These are phyloP conservation scores for Colletotrichum tropicicola DNA, from an alignment of 2,329 filamentous ascomycete species.

Conservation along the genomic window DNA sequence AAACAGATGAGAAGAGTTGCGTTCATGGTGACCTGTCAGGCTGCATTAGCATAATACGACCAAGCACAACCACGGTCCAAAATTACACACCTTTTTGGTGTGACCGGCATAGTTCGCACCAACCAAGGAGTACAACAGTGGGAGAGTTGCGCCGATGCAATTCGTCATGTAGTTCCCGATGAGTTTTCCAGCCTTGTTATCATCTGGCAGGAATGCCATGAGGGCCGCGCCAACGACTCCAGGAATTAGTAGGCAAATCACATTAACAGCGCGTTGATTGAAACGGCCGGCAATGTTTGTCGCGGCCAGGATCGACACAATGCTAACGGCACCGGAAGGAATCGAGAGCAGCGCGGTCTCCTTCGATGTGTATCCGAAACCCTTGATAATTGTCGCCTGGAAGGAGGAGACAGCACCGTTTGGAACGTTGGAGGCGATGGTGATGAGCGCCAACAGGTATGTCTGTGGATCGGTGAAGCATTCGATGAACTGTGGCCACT, in stretches of 20 bases:
- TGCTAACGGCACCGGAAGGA: conserved; percentile 71
- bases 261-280: conserved; percentile 58
- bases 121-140: conserved; percentile 73
- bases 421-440: conserved; percentile 69
- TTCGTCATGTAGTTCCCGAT: conserved; percentile 72
- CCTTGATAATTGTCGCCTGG: conserved; percentile 70
- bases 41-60: not conserved
- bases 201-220: conserved; percentile 63
- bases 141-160: conserved; percentile 73
- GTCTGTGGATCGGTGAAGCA: conserved; percentile 58
- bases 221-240: conserved; percentile 60
- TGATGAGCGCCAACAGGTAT: conserved; percentile 68
- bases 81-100: conserved; percentile 62
- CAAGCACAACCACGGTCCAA: too few relatives aligned
- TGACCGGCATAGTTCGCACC: conserved; percentile 74
- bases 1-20: conserved; percentile 37
- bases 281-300: conserved; percentile 67
- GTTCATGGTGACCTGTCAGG: conserved; percentile 61
- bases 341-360: conserved; percentile 70
- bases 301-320: conserved; percentile 64
- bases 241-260: conserved; percentile 25
- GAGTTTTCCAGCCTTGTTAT: conserved; percentile 55
- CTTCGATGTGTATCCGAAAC: conserved; percentile 68
- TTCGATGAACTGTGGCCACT: conserved; percentile 70
- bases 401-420: conserved; percentile 73